Evolutionary conservation across 768 basidiomycete species (phyloP).

Genomic region (Stropharia rugosoannulata): DNA sequence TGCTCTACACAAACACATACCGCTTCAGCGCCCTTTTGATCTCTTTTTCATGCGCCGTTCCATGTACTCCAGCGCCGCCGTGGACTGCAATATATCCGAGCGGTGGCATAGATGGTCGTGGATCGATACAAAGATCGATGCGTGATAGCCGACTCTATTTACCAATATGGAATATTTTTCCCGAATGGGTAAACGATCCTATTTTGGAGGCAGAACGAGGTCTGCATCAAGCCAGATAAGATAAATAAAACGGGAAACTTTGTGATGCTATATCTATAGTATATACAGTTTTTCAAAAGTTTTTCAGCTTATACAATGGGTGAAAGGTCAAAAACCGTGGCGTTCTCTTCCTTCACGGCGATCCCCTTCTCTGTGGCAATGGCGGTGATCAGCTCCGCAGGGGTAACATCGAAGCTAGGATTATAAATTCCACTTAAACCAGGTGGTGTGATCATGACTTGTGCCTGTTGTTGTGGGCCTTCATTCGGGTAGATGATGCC

Average conservation of each 20-base stretch:
- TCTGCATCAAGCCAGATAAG: neutral
- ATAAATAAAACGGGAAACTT: neutral
- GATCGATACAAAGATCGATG: constrained; percentile 5
- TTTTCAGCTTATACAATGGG: constrained; percentile 40
- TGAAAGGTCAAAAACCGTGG: constrained; percentile 61
- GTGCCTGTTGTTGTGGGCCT: constrained; percentile 63
- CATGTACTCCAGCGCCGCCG: constrained; percentile 76
- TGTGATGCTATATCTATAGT: neutral
- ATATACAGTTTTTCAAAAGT: neutral
- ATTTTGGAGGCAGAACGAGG: neutral
- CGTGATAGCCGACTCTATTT: neutral
- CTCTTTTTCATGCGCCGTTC: constrained; percentile 41
- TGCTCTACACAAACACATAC: constrained; percentile 33
- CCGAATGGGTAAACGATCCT: constrained; percentile 1
- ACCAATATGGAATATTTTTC: constrained; percentile 10
- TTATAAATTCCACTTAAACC: constrained; percentile 75
- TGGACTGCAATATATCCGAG: constrained; percentile 60
- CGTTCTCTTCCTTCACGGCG: constrained; percentile 65
- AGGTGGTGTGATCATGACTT: constrained; percentile 81
- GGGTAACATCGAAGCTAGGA: constrained; percentile 96
- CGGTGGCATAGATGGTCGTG: constrained; percentile 14
- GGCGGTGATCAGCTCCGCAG: constrained; percentile 89
- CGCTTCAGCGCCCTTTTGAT: constrained; percentile 56
- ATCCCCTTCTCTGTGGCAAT: constrained; percentile 97
- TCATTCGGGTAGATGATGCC: constrained; percentile 67